phyloP scores from a whole-genome alignment of 202 grass and related monocot genomes.

The Digitaria exilis region DNA sequence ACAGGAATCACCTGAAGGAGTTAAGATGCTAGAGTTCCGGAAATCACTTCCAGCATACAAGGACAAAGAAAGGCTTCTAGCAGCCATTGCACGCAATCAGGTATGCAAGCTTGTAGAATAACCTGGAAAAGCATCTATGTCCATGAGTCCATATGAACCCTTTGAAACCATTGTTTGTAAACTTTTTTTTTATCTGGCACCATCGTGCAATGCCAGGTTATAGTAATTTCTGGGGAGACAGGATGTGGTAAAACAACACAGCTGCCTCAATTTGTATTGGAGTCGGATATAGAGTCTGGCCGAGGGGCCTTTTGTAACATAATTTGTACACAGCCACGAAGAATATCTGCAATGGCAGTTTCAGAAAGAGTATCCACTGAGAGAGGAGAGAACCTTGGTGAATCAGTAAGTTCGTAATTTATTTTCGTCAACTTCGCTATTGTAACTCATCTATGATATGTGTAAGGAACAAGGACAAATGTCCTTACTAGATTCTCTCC shows the following conservation, averaged over 20 bases:
- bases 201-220: conserved; percentile 56
- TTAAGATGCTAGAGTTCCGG: conserved; percentile 78
- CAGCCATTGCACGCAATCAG: conserved; percentile 97
- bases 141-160: neutral
- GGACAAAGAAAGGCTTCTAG: conserved; percentile 88
- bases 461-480: conserved; percentile 21
- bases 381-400: conserved; percentile 93
- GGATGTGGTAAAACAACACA: conserved; percentile 99
- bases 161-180: neutral
- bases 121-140: conserved; percentile 21
- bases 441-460: conserved; percentile 18
- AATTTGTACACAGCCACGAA: conserved; percentile 95
- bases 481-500: conserved; percentile 55
- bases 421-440: neutral
- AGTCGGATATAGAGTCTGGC: conserved; percentile 95
- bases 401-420: conserved; percentile 64
- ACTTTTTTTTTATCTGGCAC: conserved; percentile 36
- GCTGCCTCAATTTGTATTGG: conserved; percentile 91
- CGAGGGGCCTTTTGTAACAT: conserved; percentile 97
- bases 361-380: conserved; percentile 96
- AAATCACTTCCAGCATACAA: conserved; percentile 90
- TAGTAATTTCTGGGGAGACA: conserved; percentile 95
- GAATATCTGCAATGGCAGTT: conserved; percentile 98
- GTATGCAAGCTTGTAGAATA: conserved; percentile 43
- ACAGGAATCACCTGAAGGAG: conserved; percentile 91